A percentile compares a stretch with the other conserved stretches of the same genome.
These are phyloP conservation scores for Tetracladium setigerum DNA, from an alignment of 495 filamentous ascomycete genomes.

Conservation along the genomic window DNA sequence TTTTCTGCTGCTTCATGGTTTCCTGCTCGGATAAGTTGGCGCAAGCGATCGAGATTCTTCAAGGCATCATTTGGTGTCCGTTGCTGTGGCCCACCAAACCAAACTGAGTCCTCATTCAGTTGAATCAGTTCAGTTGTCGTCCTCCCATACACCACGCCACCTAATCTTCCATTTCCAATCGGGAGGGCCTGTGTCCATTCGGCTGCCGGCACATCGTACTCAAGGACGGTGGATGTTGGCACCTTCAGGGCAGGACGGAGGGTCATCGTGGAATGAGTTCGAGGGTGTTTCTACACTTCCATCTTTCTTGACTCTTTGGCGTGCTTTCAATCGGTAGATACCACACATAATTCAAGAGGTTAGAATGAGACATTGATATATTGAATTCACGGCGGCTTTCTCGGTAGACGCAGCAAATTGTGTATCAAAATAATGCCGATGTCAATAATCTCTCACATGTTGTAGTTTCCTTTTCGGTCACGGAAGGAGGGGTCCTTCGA, in stretches of 20 bases:
- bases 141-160: slow-evolving; percentile 41
- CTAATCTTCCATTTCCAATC: slow-evolving; percentile 47
- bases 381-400: too few species aligned
- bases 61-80: slow-evolving; percentile 33
- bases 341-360: too few species aligned
- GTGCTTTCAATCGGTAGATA: too few species aligned
- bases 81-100: slow-evolving; percentile 42
- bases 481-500: too few species aligned
- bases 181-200: slow-evolving; percentile 17
- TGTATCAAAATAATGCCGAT: too few species aligned
- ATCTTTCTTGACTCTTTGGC: too few species aligned
- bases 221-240: slow-evolving; percentile 2
- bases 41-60: slow-evolving; percentile 26
- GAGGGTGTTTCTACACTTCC: too few species aligned
- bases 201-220: slow-evolving; percentile 11
- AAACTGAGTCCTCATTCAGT: slow-evolving; percentile 47
- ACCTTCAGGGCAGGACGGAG: too few species aligned
- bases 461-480: too few species aligned
- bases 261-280: background rate
- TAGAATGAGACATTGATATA: too few species aligned
- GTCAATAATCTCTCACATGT: too few species aligned
- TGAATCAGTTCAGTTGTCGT: slow-evolving; percentile 37
- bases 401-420: too few species aligned
- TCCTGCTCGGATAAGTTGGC: slow-evolving; percentile 33
- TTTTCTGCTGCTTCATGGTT: slow-evolving; percentile 35